Percentiles rank a stretch among this genome's conserved stretches.
phyloP scores from a whole-genome alignment of 1,284 basidiomycete species.

The Pseudozyma thailandica region DNA sequence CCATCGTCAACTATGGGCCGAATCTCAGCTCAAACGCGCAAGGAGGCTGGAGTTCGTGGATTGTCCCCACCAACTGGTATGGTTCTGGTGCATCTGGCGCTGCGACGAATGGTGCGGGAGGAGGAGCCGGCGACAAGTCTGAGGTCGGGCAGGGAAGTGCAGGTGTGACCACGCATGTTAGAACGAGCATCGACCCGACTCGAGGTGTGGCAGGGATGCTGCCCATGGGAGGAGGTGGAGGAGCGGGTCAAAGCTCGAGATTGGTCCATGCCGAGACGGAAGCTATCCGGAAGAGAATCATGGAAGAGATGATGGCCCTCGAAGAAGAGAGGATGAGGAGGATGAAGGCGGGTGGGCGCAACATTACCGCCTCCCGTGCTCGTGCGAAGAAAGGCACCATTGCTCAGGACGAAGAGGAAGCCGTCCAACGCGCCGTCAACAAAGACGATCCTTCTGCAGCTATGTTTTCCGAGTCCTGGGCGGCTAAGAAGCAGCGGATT shows the following conservation, averaged over 20 bases:
- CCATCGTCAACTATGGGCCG: conserved; percentile 54
- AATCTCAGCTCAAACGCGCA: conserved; percentile 52
- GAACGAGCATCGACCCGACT: conserved; percentile 21
- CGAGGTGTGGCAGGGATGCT: conserved; percentile 18
- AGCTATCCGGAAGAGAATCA: conserved; percentile 92
- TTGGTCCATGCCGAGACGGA: conserved; percentile 69
- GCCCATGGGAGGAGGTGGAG: conserved; percentile 31
- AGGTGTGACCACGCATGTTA: conserved; percentile 50
- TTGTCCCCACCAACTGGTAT: conserved; percentile 62
- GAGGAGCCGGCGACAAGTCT: conserved; percentile 41
- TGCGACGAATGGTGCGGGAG: conserved; percentile 21
- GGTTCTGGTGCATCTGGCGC: conserved; percentile 9
- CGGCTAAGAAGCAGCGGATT: conserved; percentile 93
- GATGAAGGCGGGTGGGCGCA: conserved; percentile 77
- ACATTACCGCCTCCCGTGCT: conserved; percentile 25
- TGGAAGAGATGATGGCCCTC: conserved; percentile 97
- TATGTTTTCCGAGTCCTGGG: conserved; percentile 95
- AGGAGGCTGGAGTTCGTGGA: conserved; percentile 63
- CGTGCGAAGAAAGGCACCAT: conserved; percentile 77
- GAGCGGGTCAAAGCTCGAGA: conserved; percentile 25
- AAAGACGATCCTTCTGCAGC: conserved; percentile 91
- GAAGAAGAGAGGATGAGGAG: conserved; percentile 96
- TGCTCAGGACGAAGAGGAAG: conserved; percentile 71
- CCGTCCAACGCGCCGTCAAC: conserved; percentile 91
- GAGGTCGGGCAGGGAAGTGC: conserved; percentile 56